These are phyloP conservation scores for Teratosphaeria destructans DNA, from an alignment of 2,329 filamentous ascomycete genomes.

Conservation along the genomic window DNA sequence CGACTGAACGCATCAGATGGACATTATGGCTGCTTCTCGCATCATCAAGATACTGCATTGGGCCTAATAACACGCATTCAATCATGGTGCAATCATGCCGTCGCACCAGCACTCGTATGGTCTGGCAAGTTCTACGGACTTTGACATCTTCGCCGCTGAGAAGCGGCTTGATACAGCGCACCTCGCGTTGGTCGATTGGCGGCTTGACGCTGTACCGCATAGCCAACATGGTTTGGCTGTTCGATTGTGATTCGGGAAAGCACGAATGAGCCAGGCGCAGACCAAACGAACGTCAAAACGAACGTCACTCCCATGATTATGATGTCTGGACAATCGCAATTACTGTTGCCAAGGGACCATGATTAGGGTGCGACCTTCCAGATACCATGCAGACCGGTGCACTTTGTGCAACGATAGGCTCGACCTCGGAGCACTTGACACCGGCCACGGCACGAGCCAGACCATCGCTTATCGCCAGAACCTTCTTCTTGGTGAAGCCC, in stretches of 20 bases:
- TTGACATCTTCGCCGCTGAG: not conserved
- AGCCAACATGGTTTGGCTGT: not conserved
- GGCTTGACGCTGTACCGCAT: not conserved
- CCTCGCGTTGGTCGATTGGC: not conserved
- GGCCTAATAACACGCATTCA: not conserved
- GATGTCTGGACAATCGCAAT: too few relatives aligned
- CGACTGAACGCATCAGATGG: not conserved
- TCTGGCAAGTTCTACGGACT: not conserved
- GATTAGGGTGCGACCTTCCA: not conserved
- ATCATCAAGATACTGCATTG: not conserved
- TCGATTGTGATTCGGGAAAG: not conserved
- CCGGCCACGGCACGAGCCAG: not conserved
- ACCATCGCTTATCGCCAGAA: not conserved
- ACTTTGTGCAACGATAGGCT: not conserved
- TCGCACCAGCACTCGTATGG: not conserved
- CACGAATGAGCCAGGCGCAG: not conserved
- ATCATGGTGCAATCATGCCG: not conserved
- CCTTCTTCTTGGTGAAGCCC: not conserved
- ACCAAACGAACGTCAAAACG: not conserved
- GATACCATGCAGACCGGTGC: not conserved
- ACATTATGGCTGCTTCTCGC: not conserved
- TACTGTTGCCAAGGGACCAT: not conserved
- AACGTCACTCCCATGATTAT: too few relatives aligned
- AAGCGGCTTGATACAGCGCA: not conserved
- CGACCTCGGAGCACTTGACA: not conserved